phyloP scores from a whole-genome alignment of 805 yeast genomes.

The Candida orba region DNA sequence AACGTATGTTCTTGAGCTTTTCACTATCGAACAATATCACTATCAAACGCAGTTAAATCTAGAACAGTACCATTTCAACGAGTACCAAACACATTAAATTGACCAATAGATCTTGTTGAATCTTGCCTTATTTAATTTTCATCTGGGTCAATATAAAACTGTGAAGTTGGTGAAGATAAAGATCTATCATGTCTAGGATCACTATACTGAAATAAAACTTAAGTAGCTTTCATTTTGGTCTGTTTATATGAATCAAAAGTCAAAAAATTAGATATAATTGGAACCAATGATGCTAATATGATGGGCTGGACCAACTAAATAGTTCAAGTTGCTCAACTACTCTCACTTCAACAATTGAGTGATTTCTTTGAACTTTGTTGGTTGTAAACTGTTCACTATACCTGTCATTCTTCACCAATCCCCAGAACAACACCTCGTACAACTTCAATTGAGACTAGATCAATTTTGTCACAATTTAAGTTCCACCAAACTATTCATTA shows the following conservation, averaged over 20 bases:
- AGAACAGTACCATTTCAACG: too few relatives aligned
- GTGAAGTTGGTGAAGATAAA: constrained; percentile 54
- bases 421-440: too few relatives aligned
- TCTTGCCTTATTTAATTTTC: constrained; percentile 18
- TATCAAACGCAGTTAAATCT: constrained; percentile 48
- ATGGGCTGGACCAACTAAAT: constrained; percentile 67
- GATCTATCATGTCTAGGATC: constrained; percentile 39
- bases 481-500: too few relatives aligned
- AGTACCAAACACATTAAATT: too few relatives aligned
- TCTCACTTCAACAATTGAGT: too few relatives aligned
- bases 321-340: too few relatives aligned
- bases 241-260: constrained; percentile 65
- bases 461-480: too few relatives aligned
- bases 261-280: constrained; percentile 52
- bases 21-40: constrained; percentile 49
- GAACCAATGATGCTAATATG: constrained; percentile 47
- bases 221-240: constrained; percentile 51
- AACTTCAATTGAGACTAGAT: too few relatives aligned
- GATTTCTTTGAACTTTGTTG: too few relatives aligned
- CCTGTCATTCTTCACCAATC: too few relatives aligned
- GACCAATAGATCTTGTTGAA: constrained; percentile 23
- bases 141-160: constrained; percentile 31
- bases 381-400: too few relatives aligned
- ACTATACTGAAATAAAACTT: constrained; percentile 54
- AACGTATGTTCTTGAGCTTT: constrained; percentile 41